Percentiles rank a stretch among this genome's conserved stretches.
These are phyloP conservation scores for Solanum dulcamara DNA, from an alignment of 257 asterid genomes.

Conservation along the genomic window DNA sequence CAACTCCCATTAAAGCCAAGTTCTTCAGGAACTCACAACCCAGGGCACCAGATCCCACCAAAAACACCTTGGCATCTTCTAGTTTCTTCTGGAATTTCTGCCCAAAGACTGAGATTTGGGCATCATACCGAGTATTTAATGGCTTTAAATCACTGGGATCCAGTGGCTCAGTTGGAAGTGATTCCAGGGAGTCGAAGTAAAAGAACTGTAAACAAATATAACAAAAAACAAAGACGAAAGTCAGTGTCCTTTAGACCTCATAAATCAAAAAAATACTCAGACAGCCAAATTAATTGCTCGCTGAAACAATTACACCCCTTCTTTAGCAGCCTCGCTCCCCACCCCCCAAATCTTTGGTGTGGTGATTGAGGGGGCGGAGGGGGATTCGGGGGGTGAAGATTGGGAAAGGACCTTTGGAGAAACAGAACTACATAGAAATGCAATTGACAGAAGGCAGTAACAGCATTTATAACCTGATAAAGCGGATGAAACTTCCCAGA, in stretches of 20 bases:
- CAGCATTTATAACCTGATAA: conserved; percentile 43
- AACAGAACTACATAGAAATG: background rate
- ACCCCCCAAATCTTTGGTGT: background rate
- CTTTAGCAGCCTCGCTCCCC: background rate
- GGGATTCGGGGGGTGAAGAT: background rate
- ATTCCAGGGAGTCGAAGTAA: conserved; percentile 84
- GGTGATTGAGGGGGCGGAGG: background rate
- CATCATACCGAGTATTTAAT: conserved; percentile 82
- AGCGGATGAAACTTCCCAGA: conserved; percentile 95
- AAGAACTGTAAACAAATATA: conserved; percentile 49
- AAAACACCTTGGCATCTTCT: conserved; percentile 67
- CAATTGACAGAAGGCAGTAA: background rate
- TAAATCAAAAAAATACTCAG: background rate
- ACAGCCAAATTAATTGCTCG: background rate
- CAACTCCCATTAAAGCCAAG: conserved; percentile 87
- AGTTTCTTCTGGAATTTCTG: conserved; percentile 72
- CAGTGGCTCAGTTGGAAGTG: conserved; percentile 70
- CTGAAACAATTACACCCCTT: too few species aligned
- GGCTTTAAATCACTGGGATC: conserved; percentile 66
- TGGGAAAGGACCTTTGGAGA: background rate
- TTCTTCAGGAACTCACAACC: conserved; percentile 93
- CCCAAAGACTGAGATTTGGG: conserved; percentile 90
- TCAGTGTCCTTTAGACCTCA: background rate
- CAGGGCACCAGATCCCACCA: conserved; percentile 94
- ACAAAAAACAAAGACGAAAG: background rate